A percentile compares a stretch with the other conserved stretches of the same genome.
Conservation (phyloP, 805 yeast species). For the Wickerhamomyces ciferrii region DNA sequence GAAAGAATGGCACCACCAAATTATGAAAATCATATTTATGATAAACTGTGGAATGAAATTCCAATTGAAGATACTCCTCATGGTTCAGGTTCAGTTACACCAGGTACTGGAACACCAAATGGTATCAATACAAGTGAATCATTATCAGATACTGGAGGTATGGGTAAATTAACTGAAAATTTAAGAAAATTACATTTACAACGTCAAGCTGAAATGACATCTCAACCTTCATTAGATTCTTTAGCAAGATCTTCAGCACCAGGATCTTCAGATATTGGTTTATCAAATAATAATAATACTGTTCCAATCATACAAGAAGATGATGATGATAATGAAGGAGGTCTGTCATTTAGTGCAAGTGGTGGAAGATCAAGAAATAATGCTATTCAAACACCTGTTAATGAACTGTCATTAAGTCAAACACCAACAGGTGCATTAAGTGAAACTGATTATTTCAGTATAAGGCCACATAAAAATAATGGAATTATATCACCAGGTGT, state of each 20-base stretch:
- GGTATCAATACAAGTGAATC: constrained; percentile 12
- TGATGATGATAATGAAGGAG: constrained; percentile 18
- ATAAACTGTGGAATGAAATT: constrained; percentile 68
- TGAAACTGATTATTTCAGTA: constrained; percentile 31
- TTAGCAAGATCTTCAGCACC: constrained; percentile 7
- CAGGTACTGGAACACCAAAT: constrained; percentile 20
- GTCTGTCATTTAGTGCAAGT: constrained; percentile 11
- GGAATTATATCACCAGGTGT: constrained; percentile 33
- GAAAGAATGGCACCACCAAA: constrained; percentile 77
- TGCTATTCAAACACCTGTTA: constrained; percentile 11
- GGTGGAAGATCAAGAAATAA: constrained; percentile 1
- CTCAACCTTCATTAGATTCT: constrained; percentile 18
- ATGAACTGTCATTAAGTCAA: constrained; percentile 9
- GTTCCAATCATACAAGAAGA: constrained; percentile 2
- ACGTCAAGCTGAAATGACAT: constrained; percentile 34
- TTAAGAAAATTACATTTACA: constrained; percentile 46
- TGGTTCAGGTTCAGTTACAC: constrained; percentile 25
- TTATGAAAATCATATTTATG: constrained; percentile 78
- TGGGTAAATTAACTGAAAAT: constrained; percentile 41
- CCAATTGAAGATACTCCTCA: constrained; percentile 26
- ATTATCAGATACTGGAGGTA: constrained; percentile 21
- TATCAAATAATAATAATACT: not conserved
- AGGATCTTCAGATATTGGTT: not conserved
- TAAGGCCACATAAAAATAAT: constrained; percentile 7
- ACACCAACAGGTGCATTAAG: constrained; percentile 17